phyloP scores from a whole-genome alignment of 1,139 yeast species.

The Hyphopichia wangnamkhiaoensis region DNA sequence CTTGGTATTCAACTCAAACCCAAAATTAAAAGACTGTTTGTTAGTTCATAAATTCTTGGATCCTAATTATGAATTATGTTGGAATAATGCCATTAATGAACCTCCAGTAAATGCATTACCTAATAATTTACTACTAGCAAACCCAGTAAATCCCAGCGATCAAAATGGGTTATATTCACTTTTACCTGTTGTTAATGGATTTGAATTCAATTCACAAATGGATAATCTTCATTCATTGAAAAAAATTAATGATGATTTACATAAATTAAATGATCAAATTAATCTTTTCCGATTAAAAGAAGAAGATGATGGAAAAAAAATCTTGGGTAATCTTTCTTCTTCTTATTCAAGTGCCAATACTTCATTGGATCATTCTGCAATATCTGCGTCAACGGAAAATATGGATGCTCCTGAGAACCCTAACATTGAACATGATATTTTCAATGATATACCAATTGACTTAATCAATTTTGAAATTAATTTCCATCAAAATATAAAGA shows the following conservation, averaged over 20 bases:
- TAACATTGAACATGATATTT: conserved; percentile 9
- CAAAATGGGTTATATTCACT: conserved; percentile 48
- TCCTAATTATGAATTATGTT: conserved; percentile 49
- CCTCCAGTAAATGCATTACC: conserved; percentile 48
- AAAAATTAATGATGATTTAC: conserved; percentile 39
- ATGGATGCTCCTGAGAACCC: neutral
- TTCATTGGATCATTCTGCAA: too few relatives aligned
- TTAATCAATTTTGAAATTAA: conserved; percentile 37
- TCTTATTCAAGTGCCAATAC: too few relatives aligned
- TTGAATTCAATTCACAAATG: conserved; percentile 30
- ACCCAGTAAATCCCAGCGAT: conserved; percentile 47
- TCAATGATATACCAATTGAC: conserved; percentile 34
- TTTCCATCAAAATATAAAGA: conserved; percentile 35
- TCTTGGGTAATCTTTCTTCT: neutral
- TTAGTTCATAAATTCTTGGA: conserved; percentile 47
- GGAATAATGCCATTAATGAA: conserved; percentile 49
- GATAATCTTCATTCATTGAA: conserved; percentile 36
- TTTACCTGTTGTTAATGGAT: conserved; percentile 40
- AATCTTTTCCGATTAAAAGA: conserved; percentile 32
- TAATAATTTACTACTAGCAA: conserved; percentile 40
- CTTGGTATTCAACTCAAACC: conserved; percentile 30
- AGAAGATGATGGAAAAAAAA: conserved; percentile 6
- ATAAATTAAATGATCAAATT: conserved; percentile 36
- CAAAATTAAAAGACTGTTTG: conserved; percentile 27
- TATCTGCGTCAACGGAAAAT: neutral